Evolutionary conservation across 106 monocot species (phyloP), one percentile per base, ranked within the genome.

Genomic region (Cymbidium sinense): DNA sequence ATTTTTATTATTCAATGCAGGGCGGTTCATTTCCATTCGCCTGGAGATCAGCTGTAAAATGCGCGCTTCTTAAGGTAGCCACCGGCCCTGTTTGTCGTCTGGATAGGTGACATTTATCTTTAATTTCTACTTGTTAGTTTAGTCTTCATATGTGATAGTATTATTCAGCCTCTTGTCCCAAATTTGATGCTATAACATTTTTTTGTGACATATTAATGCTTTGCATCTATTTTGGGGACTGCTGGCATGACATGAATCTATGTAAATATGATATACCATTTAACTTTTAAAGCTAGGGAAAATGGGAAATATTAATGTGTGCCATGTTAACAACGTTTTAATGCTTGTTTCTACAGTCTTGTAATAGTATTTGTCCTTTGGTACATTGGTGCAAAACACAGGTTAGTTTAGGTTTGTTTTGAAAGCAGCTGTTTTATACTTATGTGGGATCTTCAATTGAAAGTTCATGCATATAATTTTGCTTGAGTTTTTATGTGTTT

Each of bases 11-110:
- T 79, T 30, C 73, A 73, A 36, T 41, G 33, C 47, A 90, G 89
- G 89, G 89, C 30, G 84, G 87, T 75, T 85, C 88, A 34, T 88
- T 88, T 88, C 85, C 89, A 73, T 87, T 90, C 80, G 82, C 78
- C 43, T 90, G 89, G 89, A 82, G 78, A 78, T 77, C 86, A 75
- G 89, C 87, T 34, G 76, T 87, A 33, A 90, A 90, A 61, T 76
- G 84, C 34, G 80, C 87, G 75, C 77, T 90, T 43, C 74, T 80
- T 27, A 87, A 76, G 77, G 87, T 80, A 30, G 33, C 78, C 50
- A 82, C 30, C 23, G 87, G 89, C 70, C 51, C 86, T 55, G 62
- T 87, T 85, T 90, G 84, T 51, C 84, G 82, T 39, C 82, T 90
- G 64, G 89, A 90, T 77, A 90, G 89, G 89, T 87, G 58, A 85